These are phyloP conservation scores for Allomyces javanicus DNA, from an alignment of 192 early-diverging fungal genomes.

Conservation along the genomic window DNA sequence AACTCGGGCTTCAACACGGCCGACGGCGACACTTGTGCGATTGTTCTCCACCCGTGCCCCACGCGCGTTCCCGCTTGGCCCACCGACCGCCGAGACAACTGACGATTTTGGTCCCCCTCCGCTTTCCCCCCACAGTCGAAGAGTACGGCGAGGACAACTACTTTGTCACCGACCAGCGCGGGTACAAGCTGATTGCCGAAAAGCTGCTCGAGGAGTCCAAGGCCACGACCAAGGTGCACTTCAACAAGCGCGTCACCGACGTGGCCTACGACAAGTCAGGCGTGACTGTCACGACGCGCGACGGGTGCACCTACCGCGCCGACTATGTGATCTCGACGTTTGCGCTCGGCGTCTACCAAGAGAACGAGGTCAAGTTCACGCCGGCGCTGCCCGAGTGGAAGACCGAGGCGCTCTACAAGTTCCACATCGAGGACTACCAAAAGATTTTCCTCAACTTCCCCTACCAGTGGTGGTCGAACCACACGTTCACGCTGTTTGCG, in stretches of 20 bases:
- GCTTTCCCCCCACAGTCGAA: not conserved
- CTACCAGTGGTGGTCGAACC: slow-evolving; percentile 12
- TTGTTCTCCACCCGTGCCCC: not conserved
- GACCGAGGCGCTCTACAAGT: slow-evolving; percentile 13
- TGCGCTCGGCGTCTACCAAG: slow-evolving; percentile 17
- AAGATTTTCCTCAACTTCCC: slow-evolving; percentile 20
- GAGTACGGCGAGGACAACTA: slow-evolving; percentile 9
- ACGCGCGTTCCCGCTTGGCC: not conserved
- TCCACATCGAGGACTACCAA: slow-evolving; percentile 18
- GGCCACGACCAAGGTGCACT: slow-evolving; percentile 8
- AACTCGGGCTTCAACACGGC: slow-evolving; percentile 12
- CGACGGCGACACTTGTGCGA: slow-evolving; percentile 3
- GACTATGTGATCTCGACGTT: slow-evolving; percentile 20
- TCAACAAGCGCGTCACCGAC: slow-evolving; percentile 13
- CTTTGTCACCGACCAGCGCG: slow-evolving; percentile 16
- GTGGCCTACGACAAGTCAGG: slow-evolving; percentile 7
- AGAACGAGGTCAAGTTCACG: slow-evolving; percentile 9
- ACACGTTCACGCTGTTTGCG: slow-evolving; percentile 8
- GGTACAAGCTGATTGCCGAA: not conserved
- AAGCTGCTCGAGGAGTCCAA: not conserved
- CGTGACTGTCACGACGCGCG: slow-evolving; percentile 8
- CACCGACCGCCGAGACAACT: not conserved
- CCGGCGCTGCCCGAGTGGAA: slow-evolving; percentile 20
- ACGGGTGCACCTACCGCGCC: slow-evolving; percentile 9
- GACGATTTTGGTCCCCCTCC: too few species aligned